phyloP scores from a whole-genome alignment of 2,329 filamentous ascomycete species.

The Shiraia bambusicola region DNA sequence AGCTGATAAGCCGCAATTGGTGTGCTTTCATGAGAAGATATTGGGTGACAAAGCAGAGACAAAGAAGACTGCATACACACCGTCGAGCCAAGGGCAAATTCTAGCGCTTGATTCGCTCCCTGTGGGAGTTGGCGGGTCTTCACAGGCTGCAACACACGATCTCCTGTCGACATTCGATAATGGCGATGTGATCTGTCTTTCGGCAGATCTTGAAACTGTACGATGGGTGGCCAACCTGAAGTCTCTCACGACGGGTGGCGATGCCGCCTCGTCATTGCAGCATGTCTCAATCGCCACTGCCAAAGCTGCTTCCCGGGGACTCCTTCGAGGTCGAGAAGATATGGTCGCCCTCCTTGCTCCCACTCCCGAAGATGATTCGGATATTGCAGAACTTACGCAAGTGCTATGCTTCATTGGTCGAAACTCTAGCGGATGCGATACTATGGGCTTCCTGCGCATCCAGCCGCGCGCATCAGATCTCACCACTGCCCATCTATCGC shows the following conservation, averaged over 20 bases:
- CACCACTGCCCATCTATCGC: slow-evolving; percentile 28
- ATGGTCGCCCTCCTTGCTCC: slow-evolving; percentile 43
- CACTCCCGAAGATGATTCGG: slow-evolving; percentile 24
- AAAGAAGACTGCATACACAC: slow-evolving; percentile 34
- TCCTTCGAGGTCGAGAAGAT: slow-evolving; percentile 50
- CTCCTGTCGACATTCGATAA: slow-evolving; percentile 61
- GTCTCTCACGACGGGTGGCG: slow-evolving; percentile 18
- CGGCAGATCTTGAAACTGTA: slow-evolving; percentile 52
- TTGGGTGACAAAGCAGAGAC: slow-evolving; percentile 39
- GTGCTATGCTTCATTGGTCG: slow-evolving; percentile 38
- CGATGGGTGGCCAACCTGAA: slow-evolving; percentile 37
- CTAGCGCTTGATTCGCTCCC: slow-evolving; percentile 38
- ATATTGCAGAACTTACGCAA: slow-evolving; percentile 39
- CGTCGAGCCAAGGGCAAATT: slow-evolving; percentile 27
- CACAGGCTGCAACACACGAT: slow-evolving; percentile 38
- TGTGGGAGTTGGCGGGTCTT: slow-evolving; percentile 17
- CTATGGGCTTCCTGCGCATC: slow-evolving; percentile 32
- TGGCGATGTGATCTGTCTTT: slow-evolving; percentile 63
- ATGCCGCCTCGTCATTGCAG: slow-evolving; percentile 28
- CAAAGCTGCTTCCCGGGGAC: slow-evolving; percentile 46
- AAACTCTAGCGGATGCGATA: slow-evolving; percentile 14
- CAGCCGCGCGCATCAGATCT: slow-evolving; percentile 36
- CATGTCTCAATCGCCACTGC: slow-evolving; percentile 38
- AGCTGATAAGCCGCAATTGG: slow-evolving; percentile 52
- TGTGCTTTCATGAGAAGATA: slow-evolving; percentile 57